A percentile compares a stretch with the other conserved stretches of the same genome.
These are phyloP conservation scores for Aspergillus felis DNA, from an alignment of 2,329 filamentous ascomycete species.

Conservation along the genomic window DNA sequence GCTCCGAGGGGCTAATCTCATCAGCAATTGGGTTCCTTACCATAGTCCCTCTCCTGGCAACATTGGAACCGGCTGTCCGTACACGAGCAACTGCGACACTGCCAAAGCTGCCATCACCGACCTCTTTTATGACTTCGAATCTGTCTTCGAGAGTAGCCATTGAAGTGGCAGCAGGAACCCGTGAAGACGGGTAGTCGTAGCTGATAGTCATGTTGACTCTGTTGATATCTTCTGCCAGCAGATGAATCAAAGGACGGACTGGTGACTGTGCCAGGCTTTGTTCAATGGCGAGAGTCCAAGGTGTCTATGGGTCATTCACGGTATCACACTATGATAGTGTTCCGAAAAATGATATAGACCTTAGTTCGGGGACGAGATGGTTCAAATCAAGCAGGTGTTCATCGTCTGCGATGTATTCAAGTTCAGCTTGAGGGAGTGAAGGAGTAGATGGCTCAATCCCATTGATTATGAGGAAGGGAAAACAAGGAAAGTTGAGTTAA, in stretches of 20 bases:
- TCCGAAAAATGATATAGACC: conserved; percentile 9
- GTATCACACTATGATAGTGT: neutral
- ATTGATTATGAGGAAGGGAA: conserved; percentile 23
- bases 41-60: conserved; percentile 86
- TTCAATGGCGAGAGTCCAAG: neutral
- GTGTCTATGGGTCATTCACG: neutral
- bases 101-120: conserved; percentile 97
- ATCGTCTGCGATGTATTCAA: conserved; percentile 26
- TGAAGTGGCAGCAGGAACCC: conserved; percentile 49
- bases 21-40: conserved; percentile 53
- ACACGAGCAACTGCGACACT: conserved; percentile 91
- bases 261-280: conserved; percentile 10
- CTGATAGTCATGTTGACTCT: conserved; percentile 67
- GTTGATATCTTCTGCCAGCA: conserved; percentile 39
- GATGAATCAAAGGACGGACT: conserved; percentile 29
- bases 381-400: conserved; percentile 26
- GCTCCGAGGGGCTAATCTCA: neutral
- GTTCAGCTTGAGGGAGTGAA: conserved; percentile 9
- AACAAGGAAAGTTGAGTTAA: conserved; percentile 21
- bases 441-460: conserved; percentile 19
- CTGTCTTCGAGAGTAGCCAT: conserved; percentile 73
- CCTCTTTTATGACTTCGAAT: conserved; percentile 96
- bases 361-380: conserved; percentile 9
- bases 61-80: conserved; percentile 79
- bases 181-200: conserved; percentile 67